Evolutionary conservation across 805 yeast genomes (phyloP).

Genomic region (Sporopachydermia quercuum): DNA sequence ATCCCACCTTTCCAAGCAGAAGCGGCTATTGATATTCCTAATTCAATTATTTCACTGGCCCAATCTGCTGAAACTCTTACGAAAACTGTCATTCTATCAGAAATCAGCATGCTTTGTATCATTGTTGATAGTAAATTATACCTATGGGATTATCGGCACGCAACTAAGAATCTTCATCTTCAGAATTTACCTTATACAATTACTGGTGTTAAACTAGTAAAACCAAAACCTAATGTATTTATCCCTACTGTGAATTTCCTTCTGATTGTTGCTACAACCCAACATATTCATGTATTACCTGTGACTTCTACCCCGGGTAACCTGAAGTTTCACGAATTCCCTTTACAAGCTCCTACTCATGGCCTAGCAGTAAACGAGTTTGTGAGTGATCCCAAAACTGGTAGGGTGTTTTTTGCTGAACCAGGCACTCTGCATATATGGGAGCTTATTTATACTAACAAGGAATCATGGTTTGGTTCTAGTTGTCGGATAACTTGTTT

Average conservation of each 20-base stretch:
- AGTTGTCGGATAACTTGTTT: conserved; percentile 74
- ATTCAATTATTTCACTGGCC: background rate
- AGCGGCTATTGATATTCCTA: background rate
- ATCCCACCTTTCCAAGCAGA: background rate
- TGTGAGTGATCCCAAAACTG: conserved; percentile 41
- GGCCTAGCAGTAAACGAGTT: conserved; percentile 63
- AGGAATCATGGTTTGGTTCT: conserved; percentile 77
- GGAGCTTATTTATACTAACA: conserved; percentile 72
- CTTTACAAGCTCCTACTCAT: conserved; percentile 62
- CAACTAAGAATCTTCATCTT: conserved; percentile 59
- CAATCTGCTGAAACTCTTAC: background rate
- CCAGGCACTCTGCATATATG: conserved; percentile 63
- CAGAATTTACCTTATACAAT: conserved; percentile 75
- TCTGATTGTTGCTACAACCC: conserved; percentile 65
- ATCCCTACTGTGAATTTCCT: conserved; percentile 61
- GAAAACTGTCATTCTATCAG: conserved; percentile 37
- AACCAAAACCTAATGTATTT: conserved; percentile 71
- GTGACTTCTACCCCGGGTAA: conserved; percentile 36
- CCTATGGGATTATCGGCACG: conserved; percentile 64
- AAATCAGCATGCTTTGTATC: conserved; percentile 74
- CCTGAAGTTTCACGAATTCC: conserved; percentile 67
- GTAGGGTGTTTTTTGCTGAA: conserved; percentile 66
- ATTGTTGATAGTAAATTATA: conserved; percentile 67
- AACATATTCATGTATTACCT: conserved; percentile 64
- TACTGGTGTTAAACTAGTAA: conserved; percentile 58